phyloP scores from a whole-genome alignment of 192 early-diverging fungal species.

The Funneliformis geosporum region DNA sequence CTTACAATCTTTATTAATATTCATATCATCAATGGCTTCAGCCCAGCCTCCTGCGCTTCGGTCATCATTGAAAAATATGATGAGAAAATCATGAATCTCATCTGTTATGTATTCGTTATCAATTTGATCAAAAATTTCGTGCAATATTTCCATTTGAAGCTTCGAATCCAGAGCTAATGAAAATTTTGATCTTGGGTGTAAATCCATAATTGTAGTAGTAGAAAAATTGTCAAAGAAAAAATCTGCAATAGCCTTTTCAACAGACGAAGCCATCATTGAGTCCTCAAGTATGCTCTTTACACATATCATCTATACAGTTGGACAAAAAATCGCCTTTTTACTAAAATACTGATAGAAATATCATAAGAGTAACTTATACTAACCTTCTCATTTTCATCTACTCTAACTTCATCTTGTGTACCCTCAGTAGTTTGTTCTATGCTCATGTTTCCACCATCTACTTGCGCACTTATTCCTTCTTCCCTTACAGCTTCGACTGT shows the following conservation, averaged over 20 bases:
- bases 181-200: conserved; percentile 29
- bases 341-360: conserved; percentile 15
- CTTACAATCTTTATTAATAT: conserved; percentile 30
- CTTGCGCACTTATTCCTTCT: too few species aligned
- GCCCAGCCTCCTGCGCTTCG: conserved; percentile 5
- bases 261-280: background rate
- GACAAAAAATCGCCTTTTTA: conserved; percentile 27
- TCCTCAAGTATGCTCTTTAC: too few species aligned
- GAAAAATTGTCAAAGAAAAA: conserved; percentile 21
- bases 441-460: too few species aligned
- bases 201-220: conserved; percentile 15
- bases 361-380: too few species aligned
- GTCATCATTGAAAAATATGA: conserved; percentile 30
- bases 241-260: conserved; percentile 9
- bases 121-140: conserved; percentile 29
- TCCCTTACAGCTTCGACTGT: too few species aligned
- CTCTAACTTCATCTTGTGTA: too few species aligned
- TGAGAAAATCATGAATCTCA: conserved; percentile 25
- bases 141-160: conserved; percentile 20
- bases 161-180: conserved; percentile 21
- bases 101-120: conserved; percentile 25
- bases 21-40: conserved; percentile 27
- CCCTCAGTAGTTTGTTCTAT: too few species aligned
- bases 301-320: conserved; percentile 21
- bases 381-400: too few species aligned